Evolutionary conservation across 768 basidiomycete species (phyloP).

Genomic region (Leccinum pellstonianum): DNA sequence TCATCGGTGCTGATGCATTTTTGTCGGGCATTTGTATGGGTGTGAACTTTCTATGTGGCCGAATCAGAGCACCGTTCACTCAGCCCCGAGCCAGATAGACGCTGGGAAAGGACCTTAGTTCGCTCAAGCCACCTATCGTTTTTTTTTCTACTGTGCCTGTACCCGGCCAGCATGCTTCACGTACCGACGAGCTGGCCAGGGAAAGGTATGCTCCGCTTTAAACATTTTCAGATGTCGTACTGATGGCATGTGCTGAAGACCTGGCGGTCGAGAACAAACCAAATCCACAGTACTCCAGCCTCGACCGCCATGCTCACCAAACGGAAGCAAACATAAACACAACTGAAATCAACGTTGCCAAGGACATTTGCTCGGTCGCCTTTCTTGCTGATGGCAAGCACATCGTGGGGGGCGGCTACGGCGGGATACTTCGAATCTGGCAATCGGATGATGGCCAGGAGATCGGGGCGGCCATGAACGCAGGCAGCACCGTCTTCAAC

Average conservation of each 20-base stretch:
- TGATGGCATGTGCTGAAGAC: not conserved
- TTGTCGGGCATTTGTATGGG: not conserved
- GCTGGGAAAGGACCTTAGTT: not conserved
- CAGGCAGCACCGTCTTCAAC: conserved; percentile 7
- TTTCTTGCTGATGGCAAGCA: conserved; percentile 9
- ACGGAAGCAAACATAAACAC: not conserved
- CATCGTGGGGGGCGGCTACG: conserved; percentile 10
- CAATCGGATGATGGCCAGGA: conserved; percentile 2
- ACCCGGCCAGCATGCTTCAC: not conserved
- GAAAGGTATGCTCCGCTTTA: not conserved
- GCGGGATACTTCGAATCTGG: conserved; percentile 10
- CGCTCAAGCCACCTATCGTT: not conserved
- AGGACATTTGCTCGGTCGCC: conserved; percentile 10
- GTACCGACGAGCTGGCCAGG: not conserved
- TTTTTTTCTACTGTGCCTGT: not conserved
- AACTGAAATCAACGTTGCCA: conserved; percentile 4
- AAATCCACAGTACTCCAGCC: not conserved
- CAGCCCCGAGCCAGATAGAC: not conserved
- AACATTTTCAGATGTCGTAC: not conserved
- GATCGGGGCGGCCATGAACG: conserved; percentile 4
- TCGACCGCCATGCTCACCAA: not conserved
- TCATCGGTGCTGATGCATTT: too few species aligned
- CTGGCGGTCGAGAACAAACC: not conserved
- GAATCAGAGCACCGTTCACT: too few species aligned
- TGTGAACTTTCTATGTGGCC: not conserved